Percentiles rank a stretch among this genome's conserved stretches.
Evolutionary conservation across 306 rosid genomes (phyloP).

Genomic region (Morella rubra): DNA sequence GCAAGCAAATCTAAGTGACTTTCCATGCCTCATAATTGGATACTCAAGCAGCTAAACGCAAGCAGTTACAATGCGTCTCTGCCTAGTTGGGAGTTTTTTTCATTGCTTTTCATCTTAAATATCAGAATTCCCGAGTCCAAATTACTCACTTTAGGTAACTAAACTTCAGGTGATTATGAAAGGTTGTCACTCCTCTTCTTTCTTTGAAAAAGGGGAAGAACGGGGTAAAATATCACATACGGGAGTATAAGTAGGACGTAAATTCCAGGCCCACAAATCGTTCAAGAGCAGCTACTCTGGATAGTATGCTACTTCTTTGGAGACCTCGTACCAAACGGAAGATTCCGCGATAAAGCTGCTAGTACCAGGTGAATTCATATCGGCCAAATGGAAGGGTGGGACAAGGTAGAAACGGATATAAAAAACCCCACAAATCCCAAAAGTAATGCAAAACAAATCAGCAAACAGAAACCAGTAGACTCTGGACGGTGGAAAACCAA

Average conservation of each 20-base stretch:
- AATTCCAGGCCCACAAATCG: background rate
- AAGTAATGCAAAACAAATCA: background rate
- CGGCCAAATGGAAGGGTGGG: background rate
- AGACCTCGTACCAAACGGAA: background rate
- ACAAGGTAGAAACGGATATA: background rate
- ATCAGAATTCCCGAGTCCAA: background rate
- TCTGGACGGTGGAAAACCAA: background rate
- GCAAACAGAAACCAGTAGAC: background rate
- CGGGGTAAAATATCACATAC: background rate
- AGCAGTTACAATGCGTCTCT: background rate
- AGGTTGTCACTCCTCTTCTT: background rate
- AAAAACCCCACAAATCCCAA: background rate
- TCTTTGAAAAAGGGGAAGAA: background rate
- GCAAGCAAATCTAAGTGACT: background rate
- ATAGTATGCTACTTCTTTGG: background rate
- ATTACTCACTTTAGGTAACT: background rate
- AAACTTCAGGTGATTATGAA: background rate
- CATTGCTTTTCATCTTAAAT: background rate
- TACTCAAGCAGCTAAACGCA: background rate
- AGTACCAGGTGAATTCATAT: constrained; percentile 12
- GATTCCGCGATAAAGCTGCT: background rate
- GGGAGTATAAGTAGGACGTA: background rate
- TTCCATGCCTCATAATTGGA: background rate
- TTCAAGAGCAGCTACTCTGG: background rate
- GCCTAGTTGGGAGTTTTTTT: background rate